Evolutionary conservation across 2,329 filamentous ascomycete genomes (phyloP).

Genomic region (Diaporthe aspalathi): DNA sequence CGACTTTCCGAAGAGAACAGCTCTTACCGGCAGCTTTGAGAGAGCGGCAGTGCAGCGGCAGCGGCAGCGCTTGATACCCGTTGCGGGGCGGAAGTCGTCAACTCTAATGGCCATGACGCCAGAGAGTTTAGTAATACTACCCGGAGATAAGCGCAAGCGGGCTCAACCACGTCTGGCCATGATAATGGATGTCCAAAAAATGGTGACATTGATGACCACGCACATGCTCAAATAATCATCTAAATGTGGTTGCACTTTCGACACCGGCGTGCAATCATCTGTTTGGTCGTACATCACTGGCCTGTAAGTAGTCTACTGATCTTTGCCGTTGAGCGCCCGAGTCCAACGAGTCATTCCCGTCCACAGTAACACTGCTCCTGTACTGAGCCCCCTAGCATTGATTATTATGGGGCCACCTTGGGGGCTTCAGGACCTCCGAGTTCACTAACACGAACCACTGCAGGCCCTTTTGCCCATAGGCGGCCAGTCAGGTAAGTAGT

Average conservation of each 20-base stretch:
- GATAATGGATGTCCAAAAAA: not conserved
- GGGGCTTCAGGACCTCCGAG: not conserved
- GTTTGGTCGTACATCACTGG: not conserved
- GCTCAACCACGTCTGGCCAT: not conserved
- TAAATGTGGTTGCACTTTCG: not conserved
- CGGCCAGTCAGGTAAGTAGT: too few species aligned
- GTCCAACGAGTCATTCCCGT: not conserved
- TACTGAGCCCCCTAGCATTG: too few species aligned
- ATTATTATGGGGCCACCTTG: not conserved
- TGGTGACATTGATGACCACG: not conserved
- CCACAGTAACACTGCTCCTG: not conserved
- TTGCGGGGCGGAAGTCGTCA: constrained; percentile 30
- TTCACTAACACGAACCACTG: too few species aligned
- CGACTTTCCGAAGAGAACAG: constrained; percentile 3
- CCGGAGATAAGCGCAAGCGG: constrained; percentile 16
- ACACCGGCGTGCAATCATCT: not conserved
- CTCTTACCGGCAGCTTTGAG: not conserved
- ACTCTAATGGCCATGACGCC: constrained; percentile 18
- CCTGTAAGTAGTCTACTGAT: too few species aligned
- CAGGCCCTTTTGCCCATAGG: too few species aligned
- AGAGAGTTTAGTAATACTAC: constrained; percentile 22
- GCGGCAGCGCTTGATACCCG: not conserved
- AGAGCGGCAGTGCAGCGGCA: not conserved
- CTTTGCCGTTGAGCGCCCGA: too few species aligned
- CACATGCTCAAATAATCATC: not conserved